Evolutionary conservation across 352 stramenopile genomes (phyloP).

Genomic region (Thraustochytrium striatum): DNA sequence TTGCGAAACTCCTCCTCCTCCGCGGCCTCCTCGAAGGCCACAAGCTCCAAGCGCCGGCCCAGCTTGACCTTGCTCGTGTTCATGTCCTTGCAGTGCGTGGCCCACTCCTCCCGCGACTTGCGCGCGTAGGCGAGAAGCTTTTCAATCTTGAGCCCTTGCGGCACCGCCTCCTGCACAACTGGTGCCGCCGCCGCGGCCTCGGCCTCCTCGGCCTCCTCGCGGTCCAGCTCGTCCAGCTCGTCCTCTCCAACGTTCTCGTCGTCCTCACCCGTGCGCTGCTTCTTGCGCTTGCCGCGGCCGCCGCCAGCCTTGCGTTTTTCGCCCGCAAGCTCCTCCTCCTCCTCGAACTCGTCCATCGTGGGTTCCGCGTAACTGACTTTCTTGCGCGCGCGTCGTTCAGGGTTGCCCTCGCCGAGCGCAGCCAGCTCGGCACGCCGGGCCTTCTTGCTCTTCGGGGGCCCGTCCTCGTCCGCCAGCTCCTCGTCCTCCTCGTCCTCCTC

Average conservation of each 20-base stretch:
- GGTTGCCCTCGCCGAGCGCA: not conserved
- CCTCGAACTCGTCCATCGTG: not conserved
- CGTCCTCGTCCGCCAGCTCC: not conserved
- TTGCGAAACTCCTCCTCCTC: not conserved
- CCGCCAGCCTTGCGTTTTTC: not conserved
- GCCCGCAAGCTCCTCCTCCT: not conserved
- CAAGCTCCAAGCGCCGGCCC: not conserved
- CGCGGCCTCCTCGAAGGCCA: not conserved
- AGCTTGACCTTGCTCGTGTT: not conserved
- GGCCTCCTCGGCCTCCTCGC: not conserved
- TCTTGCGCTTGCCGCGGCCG: not conserved
- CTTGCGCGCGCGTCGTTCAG: not conserved
- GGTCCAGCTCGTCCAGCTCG: conserved; percentile 18
- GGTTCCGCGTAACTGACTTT: not conserved
- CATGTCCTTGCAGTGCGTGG: conserved; percentile 20
- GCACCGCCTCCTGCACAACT: not conserved
- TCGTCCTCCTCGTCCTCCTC: conserved; percentile 12
- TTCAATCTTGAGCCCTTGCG: conserved; percentile 31
- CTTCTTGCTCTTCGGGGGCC: not conserved
- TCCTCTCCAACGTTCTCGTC: not conserved
- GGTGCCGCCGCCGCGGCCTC: not conserved
- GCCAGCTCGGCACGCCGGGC: not conserved
- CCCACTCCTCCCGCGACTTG: conserved; percentile 33
- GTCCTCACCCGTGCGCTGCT: not conserved
- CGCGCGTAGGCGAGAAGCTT: conserved; percentile 23